Conservation (phyloP, 164 flowering plant genomes). For the Tetracentron sinense region DNA sequence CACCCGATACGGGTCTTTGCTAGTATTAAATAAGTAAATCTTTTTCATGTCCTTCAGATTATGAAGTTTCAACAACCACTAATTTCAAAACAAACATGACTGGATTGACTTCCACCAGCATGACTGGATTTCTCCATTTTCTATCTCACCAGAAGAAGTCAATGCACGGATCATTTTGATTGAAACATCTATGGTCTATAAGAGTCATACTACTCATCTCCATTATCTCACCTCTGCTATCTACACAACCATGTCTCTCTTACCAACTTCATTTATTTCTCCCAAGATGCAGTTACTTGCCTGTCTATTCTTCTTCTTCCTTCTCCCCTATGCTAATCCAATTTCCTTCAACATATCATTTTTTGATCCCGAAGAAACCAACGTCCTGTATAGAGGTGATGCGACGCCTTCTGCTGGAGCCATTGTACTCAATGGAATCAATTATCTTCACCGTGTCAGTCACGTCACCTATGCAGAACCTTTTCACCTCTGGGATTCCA, state of each 20-base stretch:
- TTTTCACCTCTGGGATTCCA: no score
- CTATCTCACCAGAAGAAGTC: neutral
- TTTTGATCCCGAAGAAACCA: neutral
- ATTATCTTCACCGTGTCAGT: neutral
- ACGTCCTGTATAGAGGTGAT: neutral
- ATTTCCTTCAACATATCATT: neutral
- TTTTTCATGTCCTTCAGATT: neutral
- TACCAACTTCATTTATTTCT: no score
- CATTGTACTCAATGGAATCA: neutral
- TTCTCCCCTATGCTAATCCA: neutral
- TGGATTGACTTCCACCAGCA: neutral
- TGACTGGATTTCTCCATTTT: no score
- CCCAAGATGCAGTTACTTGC: neutral
- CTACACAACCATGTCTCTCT: no score
- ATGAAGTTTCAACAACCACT: neutral
- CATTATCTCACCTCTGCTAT: no score
- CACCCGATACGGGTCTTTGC: neutral
- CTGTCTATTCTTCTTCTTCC: neutral
- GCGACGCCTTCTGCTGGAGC: neutral
- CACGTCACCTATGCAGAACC: neutral
- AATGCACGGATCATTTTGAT: neutral
- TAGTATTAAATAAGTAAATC: neutral
- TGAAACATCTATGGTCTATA: no score
- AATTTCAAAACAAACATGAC: neutral
- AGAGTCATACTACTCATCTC: no score